phyloP scores from a whole-genome alignment of 31 red algal species.

The Endocladia muricata region DNA sequence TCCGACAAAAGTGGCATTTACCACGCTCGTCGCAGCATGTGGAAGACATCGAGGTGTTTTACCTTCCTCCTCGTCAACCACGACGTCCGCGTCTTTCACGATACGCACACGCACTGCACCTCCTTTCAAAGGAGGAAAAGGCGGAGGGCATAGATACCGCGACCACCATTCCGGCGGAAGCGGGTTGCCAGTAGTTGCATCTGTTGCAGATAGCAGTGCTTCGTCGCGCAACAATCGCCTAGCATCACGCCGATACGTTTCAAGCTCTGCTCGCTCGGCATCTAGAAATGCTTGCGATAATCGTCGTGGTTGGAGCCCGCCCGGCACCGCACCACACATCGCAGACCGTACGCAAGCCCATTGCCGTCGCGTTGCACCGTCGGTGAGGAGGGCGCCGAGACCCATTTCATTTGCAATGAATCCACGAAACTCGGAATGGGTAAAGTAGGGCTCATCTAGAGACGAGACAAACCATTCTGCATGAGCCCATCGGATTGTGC shows the following conservation, averaged over 20 bases:
- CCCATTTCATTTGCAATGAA: conserved; percentile 30
- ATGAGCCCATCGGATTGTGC: no score
- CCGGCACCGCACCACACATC: conserved; percentile 67
- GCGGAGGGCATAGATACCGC: conserved; percentile 45
- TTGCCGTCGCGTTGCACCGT: conserved; percentile 17
- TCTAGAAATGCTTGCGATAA: conserved; percentile 47
- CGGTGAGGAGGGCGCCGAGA: conserved; percentile 20
- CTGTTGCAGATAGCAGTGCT: conserved; percentile 1
- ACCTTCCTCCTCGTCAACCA: background rate
- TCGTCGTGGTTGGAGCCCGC: conserved; percentile 42
- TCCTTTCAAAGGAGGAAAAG: conserved; percentile 15
- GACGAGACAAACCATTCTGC: conserved; percentile 35
- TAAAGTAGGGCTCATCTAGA: conserved; percentile 54
- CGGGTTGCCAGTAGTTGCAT: conserved; percentile 24
- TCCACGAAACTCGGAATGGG: conserved; percentile 53
- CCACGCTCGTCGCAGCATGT: background rate
- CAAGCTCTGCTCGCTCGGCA: conserved; percentile 42
- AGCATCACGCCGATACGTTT: conserved; percentile 51
- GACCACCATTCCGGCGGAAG: conserved; percentile 54
- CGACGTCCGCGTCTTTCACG: background rate
- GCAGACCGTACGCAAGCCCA: conserved; percentile 56
- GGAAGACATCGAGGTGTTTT: background rate
- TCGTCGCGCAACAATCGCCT: conserved; percentile 32
- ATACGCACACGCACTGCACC: conserved; percentile 29
- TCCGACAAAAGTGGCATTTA: conserved; percentile 17